Percentiles rank a stretch among this genome's conserved stretches.
Conservation (phyloP, 768 basidiomycete species). For the Russula dissimulans region DNA sequence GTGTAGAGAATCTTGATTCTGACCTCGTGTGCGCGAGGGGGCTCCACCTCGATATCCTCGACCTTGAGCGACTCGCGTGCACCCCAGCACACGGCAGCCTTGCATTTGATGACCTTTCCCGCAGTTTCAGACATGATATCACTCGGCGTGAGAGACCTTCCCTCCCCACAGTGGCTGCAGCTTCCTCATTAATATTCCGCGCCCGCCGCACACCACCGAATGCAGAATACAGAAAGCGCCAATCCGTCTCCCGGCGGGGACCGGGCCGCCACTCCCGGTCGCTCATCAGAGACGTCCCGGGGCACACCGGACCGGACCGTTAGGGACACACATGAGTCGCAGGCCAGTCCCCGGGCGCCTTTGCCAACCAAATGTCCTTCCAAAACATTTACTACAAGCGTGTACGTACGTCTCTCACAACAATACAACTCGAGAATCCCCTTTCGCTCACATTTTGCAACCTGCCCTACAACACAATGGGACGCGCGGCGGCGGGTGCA, state of each 20-base stretch:
- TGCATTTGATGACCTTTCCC: conserved; percentile 76
- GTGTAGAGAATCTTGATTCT: conserved; percentile 88
- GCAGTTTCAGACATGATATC: conserved; percentile 58
- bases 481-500: not conserved
- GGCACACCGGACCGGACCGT: too few species aligned
- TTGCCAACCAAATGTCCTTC: conserved; percentile 46
- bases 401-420: conserved; percentile 38
- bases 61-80: conserved; percentile 79
- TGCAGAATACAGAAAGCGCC: too few species aligned
- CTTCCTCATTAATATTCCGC: too few species aligned
- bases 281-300: too few species aligned
- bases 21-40: conserved; percentile 85
- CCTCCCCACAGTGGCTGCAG: too few species aligned
- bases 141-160: not conserved
- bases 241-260: too few species aligned
- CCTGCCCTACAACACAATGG: too few species aligned
- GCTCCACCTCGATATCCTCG: conserved; percentile 90
- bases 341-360: not conserved
- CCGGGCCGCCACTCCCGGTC: too few species aligned
- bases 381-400: conserved; percentile 85
- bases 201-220: too few species aligned
- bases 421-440: too few species aligned
- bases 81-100: conserved; percentile 93
- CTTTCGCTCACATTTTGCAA: too few species aligned
- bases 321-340: too few species aligned